These are phyloP conservation scores for Citrus sp. DNA, from an alignment of 345 rosid species.

Conservation along the genomic window DNA sequence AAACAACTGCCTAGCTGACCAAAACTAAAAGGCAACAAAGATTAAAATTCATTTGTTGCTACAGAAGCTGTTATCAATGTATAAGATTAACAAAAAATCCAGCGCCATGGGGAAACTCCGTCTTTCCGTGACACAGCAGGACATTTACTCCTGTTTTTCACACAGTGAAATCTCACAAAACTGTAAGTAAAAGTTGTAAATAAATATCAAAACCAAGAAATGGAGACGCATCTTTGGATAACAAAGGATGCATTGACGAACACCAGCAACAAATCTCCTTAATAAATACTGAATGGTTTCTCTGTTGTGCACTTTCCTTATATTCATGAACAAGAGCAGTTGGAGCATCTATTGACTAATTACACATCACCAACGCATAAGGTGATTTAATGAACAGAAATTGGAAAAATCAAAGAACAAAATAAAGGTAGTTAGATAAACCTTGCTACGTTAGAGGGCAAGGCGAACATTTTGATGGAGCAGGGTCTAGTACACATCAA, in stretches of 20 bases:
- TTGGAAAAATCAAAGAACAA: not conserved
- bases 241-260: not conserved
- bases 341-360: not conserved
- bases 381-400: not conserved
- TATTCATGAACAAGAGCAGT: not conserved
- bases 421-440: not conserved
- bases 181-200: not conserved
- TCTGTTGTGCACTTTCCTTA: not conserved
- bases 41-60: not conserved
- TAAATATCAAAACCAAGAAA: not conserved
- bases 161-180: not conserved
- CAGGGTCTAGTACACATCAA: not conserved
- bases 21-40: not conserved
- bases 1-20: not conserved
- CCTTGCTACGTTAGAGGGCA: not conserved
- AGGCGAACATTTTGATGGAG: not conserved
- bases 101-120: not conserved
- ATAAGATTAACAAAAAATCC: not conserved
- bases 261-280: not conserved
- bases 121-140: not conserved
- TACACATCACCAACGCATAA: not conserved
- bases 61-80: not conserved
- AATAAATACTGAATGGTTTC: not conserved
- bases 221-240: not conserved
- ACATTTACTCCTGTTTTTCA: not conserved